Percentiles rank a stretch among this genome's conserved stretches.
phyloP scores from a whole-genome alignment of 257 asterid species.

The Knoxia roxburghii region DNA sequence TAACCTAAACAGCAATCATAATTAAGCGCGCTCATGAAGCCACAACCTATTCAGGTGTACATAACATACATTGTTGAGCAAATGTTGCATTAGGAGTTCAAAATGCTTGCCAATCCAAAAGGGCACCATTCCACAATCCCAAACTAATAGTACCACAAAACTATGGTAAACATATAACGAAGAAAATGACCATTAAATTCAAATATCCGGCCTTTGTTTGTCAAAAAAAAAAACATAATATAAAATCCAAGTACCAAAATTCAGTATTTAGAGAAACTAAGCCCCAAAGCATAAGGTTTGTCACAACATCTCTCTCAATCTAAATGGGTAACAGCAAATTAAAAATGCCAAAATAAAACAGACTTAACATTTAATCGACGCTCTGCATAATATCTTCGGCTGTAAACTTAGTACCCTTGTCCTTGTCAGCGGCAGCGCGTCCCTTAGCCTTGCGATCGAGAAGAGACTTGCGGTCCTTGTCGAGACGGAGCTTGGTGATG shows the following conservation, averaged over 20 bases:
- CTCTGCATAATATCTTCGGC: slow-evolving; percentile 75
- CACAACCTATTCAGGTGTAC: no score
- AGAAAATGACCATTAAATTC: background rate
- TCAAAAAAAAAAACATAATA: background rate
- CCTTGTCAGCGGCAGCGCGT: slow-evolving; percentile 80
- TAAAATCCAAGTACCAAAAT: slow-evolving; percentile 13
- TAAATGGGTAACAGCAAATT: background rate
- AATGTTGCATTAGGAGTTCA: no score
- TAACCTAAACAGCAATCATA: no score
- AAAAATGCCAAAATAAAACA: slow-evolving; percentile 13
- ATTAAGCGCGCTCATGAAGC: no score
- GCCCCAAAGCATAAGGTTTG: background rate
- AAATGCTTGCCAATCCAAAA: no score
- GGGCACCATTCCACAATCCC: no score
- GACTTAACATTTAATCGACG: slow-evolving; percentile 41
- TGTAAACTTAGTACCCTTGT: slow-evolving; percentile 78
- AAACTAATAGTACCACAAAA: no score
- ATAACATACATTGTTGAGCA: no score
- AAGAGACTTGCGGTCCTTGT: slow-evolving; percentile 74
- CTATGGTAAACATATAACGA: background rate
- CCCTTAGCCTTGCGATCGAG: slow-evolving; percentile 87
- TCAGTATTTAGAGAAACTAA: background rate
- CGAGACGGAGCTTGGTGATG: slow-evolving; percentile 71
- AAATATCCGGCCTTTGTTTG: slow-evolving; percentile 6
- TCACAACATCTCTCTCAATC: slow-evolving; percentile 1